Percentiles rank a stretch among this genome's conserved stretches.
Evolutionary conservation across 805 yeast genomes (phyloP).

Genomic region (Ogataea trehaloabstinens): DNA sequence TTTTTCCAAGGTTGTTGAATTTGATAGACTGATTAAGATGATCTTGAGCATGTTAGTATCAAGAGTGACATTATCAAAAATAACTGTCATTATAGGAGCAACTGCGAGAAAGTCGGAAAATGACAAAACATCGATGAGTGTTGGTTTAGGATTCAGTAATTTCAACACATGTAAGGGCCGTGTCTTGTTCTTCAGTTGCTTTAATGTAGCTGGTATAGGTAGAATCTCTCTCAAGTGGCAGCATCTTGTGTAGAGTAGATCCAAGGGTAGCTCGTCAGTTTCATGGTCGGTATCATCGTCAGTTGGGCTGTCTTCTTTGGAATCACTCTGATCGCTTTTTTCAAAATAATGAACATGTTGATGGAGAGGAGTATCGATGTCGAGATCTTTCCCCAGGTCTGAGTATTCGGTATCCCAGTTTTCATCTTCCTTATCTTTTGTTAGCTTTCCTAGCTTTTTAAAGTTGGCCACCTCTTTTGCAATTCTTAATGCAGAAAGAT

Average conservation of each 20-base stretch:
- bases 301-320: slow-evolving; percentile 5
- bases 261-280: slow-evolving; percentile 37
- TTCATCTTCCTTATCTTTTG: slow-evolving; percentile 26
- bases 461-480: slow-evolving; percentile 61
- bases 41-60: slow-evolving; percentile 53
- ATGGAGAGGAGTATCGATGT: slow-evolving; percentile 69
- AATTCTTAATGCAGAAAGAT: slow-evolving; percentile 63
- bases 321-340: slow-evolving; percentile 4
- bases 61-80: slow-evolving; percentile 56
- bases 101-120: slow-evolving; percentile 57
- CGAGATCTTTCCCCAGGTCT: slow-evolving; percentile 28
- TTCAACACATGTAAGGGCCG: slow-evolving; percentile 54
- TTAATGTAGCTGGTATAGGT: slow-evolving; percentile 51
- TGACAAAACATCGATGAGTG: slow-evolving; percentile 54
- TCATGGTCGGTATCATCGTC: slow-evolving; percentile 25
- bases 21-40: slow-evolving; percentile 43
- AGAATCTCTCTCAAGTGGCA: slow-evolving; percentile 48
- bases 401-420: slow-evolving; percentile 15
- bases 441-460: slow-evolving; percentile 28
- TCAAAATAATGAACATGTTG: slow-evolving; percentile 38
- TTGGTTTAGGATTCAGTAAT: slow-evolving; percentile 57
- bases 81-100: slow-evolving; percentile 52
- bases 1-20: slow-evolving; percentile 46
- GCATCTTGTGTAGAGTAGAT: slow-evolving; percentile 48
- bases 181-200: slow-evolving; percentile 50